These are phyloP conservation scores for Phoma herbarum DNA, from an alignment of 2,329 filamentous ascomycete species.

Conservation along the genomic window DNA sequence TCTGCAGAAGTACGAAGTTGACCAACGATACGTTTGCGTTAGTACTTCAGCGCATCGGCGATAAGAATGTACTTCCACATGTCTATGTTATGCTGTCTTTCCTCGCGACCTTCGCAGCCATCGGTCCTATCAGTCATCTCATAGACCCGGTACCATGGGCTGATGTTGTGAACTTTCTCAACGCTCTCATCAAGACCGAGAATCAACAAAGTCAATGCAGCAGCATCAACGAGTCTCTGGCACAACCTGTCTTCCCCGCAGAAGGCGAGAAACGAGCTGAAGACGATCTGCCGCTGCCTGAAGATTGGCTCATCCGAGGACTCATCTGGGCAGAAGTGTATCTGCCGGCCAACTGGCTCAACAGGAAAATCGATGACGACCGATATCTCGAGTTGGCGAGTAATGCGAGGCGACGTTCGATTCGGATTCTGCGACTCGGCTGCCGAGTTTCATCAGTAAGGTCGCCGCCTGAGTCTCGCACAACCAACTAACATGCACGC, in stretches of 20 bases:
- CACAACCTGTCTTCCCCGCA: constrained; percentile 57
- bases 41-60: constrained; percentile 62
- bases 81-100: constrained; percentile 71
- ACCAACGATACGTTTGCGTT: constrained; percentile 57
- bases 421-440: constrained; percentile 68
- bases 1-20: constrained; percentile 52
- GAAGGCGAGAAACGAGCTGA: constrained; percentile 38
- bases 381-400: constrained; percentile 69
- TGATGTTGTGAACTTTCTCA: constrained; percentile 61
- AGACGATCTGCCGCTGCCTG: constrained; percentile 67
- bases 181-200: constrained; percentile 57
- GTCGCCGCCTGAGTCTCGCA: neutral
- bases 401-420: constrained; percentile 65
- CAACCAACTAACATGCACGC: too few relatives aligned
- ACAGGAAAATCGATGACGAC: constrained; percentile 69
- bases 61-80: constrained; percentile 68
- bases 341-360: constrained; percentile 69
- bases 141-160: constrained; percentile 62
- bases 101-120: constrained; percentile 56
- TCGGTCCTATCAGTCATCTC: constrained; percentile 44
- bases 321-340: constrained; percentile 68
- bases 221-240: constrained; percentile 37
- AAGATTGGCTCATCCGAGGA: constrained; percentile 73
- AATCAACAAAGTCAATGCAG: constrained; percentile 25
- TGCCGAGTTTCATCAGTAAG: constrained; percentile 55